A percentile compares a stretch with the other conserved stretches of the same genome.
These are phyloP conservation scores for Proliferodiscus dingleyae DNA, from an alignment of 2,329 filamentous ascomycete genomes.

Conservation along the genomic window DNA sequence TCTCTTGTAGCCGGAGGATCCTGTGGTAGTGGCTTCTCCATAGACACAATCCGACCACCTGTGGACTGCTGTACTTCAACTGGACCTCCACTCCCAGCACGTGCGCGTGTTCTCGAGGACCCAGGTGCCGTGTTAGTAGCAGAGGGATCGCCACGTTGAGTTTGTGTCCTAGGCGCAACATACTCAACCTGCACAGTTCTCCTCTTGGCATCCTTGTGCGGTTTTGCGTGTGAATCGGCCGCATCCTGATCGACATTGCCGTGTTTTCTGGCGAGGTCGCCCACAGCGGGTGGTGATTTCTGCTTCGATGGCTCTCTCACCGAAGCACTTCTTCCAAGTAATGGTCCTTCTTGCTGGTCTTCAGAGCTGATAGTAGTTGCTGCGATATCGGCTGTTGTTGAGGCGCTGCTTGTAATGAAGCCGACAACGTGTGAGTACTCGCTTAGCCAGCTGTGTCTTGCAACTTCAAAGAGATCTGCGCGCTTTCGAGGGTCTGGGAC, in stretches of 20 bases:
- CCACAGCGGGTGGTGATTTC: constrained; percentile 48
- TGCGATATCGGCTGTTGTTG: constrained; percentile 78
- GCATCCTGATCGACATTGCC: constrained; percentile 67
- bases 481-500: constrained; percentile 93
- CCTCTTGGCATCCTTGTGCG: constrained; percentile 76
- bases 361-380: constrained; percentile 64
- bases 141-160: constrained; percentile 54
- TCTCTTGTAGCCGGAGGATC: constrained; percentile 48
- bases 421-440: constrained; percentile 96
- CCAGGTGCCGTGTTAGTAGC: constrained; percentile 27
- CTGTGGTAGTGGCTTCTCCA: constrained; percentile 56
- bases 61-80: constrained; percentile 35
- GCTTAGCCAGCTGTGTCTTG: constrained; percentile 94
- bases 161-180: constrained; percentile 84
- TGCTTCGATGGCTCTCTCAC: constrained; percentile 80
- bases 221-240: constrained; percentile 59
- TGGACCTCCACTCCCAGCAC: constrained; percentile 51
- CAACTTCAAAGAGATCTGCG: constrained; percentile 94
- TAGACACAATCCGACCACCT: constrained; percentile 36
- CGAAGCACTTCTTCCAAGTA: constrained; percentile 80
- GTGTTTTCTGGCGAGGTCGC: constrained; percentile 67
- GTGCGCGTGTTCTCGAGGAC: constrained; percentile 45
- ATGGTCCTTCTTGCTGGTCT: constrained; percentile 51
- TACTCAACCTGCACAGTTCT: constrained; percentile 97
- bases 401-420: constrained; percentile 94